A percentile compares a stretch with the other conserved stretches of the same genome.
Conservation (phyloP, 768 basidiomycete species). For the Kwoniella mangroviensis region DNA sequence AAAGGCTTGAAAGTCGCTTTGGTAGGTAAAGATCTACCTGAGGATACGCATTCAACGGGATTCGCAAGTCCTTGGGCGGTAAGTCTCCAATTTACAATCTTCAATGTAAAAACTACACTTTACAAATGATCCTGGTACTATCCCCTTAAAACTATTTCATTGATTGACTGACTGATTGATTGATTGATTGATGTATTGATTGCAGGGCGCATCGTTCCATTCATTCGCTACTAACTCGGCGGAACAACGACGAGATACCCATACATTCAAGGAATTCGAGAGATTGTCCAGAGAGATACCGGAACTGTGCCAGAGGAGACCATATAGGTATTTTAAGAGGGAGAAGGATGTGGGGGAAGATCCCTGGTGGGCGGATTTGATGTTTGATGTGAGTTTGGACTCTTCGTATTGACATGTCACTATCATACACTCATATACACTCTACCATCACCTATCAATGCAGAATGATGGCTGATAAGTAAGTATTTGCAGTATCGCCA, state of each 20-base stretch:
- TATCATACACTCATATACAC: background rate
- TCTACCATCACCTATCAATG: background rate
- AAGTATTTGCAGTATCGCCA: slow-evolving; percentile 23
- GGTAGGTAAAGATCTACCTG: slow-evolving; percentile 57
- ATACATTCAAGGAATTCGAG: slow-evolving; percentile 41
- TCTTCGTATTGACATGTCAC: too few relatives aligned
- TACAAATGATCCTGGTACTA: background rate
- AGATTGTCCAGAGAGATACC: slow-evolving; percentile 45
- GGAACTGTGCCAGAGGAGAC: slow-evolving; percentile 37
- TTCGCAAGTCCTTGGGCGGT: slow-evolving; percentile 59
- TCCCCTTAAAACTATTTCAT: background rate
- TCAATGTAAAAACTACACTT: background rate
- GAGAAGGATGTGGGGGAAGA: slow-evolving; percentile 12
- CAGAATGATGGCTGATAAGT: background rate
- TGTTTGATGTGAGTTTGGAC: slow-evolving; percentile 39
- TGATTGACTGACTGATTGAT: background rate
- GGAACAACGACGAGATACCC: slow-evolving; percentile 32
- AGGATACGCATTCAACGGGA: slow-evolving; percentile 46
- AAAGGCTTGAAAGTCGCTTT: slow-evolving; percentile 49
- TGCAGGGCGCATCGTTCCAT: slow-evolving; percentile 56
- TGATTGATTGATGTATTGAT: background rate
- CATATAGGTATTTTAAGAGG: slow-evolving; percentile 44
- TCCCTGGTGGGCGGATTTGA: slow-evolving; percentile 47
- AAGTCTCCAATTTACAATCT: slow-evolving; percentile 8
- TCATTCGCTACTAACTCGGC: slow-evolving; percentile 45